Base-by-base conservation (phyloP, 2,329 filamentous ascomycete species). In the Nemania serpens region DNA sequence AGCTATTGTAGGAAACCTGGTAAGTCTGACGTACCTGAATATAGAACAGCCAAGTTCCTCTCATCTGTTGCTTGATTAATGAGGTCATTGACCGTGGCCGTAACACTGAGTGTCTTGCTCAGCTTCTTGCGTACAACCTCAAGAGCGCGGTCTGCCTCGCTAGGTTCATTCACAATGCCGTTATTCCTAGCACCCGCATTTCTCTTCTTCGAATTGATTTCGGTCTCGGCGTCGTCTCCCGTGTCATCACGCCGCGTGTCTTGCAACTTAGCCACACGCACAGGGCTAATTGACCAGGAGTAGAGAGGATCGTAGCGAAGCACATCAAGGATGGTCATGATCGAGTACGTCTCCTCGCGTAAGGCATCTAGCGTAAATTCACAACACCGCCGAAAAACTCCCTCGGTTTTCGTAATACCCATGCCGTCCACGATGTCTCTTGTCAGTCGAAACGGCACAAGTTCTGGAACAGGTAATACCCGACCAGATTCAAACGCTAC, bases 281-380 rank as follows among this genome's bases (percentile, higher is more conserved):
- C 79, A 0, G 87, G 87, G 11, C 91, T 95, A 58, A 97, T 88
- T 37, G 91, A 94, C 95, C 95, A 99, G 62, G 88, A 95, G 75
- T 98, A 96, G 63, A 99, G 79, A 1, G 95, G 96, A 81, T 99
- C 95, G 76, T 97, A 98, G n/a, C 96, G 90, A 61, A 99, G 80
- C 20, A 99, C 96, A 72, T 99, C 96, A 18, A 99, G 86, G 55
- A 99, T 93, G 0, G 95, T 98, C 93, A 97, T 98, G 78, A 99
- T 99, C 46, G 90, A 93, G 74, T 97, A 96, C 12, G 91, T 91
- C 74, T 99, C 95, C 70, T 96, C 91, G n/a, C 95, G 88, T 37
- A 99, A 81, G 1, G 96, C 93, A 64, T 97, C 93, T 34, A 99
- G 85, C 0, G 93, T 98, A 74, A 98, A 98, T 74, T 99, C 96